These are phyloP conservation scores for Talaromyces proteolyticus DNA, from an alignment of 495 filamentous ascomycete species.

Conservation along the genomic window DNA sequence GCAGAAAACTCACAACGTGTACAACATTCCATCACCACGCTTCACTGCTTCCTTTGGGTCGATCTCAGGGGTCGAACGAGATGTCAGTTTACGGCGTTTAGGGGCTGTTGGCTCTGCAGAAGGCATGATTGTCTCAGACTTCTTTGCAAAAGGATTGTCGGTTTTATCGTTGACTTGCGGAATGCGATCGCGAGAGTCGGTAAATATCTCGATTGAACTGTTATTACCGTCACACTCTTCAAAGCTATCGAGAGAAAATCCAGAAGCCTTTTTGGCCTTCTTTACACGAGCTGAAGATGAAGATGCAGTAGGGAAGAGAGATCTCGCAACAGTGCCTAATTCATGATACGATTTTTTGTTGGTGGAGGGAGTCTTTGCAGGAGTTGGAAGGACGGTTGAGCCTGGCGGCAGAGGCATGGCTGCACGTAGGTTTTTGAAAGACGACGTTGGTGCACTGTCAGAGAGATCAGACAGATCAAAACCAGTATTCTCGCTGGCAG, in stretches of 20 bases:
- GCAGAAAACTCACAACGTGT: constrained; percentile 69
- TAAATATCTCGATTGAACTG: constrained; percentile 74
- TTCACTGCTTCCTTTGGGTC: constrained; percentile 54
- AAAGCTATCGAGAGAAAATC: constrained; percentile 66
- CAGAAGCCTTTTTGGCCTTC: constrained; percentile 49
- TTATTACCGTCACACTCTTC: constrained; percentile 36
- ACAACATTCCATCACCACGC: constrained; percentile 74
- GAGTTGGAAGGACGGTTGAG: constrained; percentile 68
- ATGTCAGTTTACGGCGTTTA: constrained; percentile 24
- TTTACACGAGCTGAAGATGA: constrained; percentile 35
- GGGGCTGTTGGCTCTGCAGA: constrained; percentile 23
- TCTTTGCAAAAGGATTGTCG: constrained; percentile 73
- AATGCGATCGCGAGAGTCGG: constrained; percentile 80
- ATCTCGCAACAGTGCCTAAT: constrained; percentile 62
- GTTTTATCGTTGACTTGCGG: constrained; percentile 59
- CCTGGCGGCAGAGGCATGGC: constrained; percentile 18
- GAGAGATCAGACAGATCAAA: constrained; percentile 17
- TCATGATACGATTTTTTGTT: constrained; percentile 58
- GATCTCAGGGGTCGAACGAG: constrained; percentile 17
- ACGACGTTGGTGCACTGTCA: constrained; percentile 11
- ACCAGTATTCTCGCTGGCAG: constrained; percentile 3
- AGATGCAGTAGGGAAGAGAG: constrained; percentile 59
- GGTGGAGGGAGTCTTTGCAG: constrained; percentile 78
- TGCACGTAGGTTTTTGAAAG: constrained; percentile 10
- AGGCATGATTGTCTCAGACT: constrained; percentile 22